Percentiles rank a stretch among this genome's conserved stretches.
Conservation (phyloP, 1,139 yeast species). For the Blastobotrys serpentis region DNA sequence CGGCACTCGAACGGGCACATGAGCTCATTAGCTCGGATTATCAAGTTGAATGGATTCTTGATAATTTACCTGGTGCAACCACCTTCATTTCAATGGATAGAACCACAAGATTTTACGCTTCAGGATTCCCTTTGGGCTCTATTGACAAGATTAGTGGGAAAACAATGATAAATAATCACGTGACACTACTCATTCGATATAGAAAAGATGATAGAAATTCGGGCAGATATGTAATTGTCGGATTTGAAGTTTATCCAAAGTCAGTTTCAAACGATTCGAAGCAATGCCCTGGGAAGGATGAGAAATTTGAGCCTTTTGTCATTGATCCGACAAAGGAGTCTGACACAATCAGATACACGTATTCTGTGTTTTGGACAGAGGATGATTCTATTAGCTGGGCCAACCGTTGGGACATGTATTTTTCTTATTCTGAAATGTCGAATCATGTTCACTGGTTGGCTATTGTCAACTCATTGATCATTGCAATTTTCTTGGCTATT, state of each 20-base stretch:
- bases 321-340: slow-evolving; percentile 34
- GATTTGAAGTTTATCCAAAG: slow-evolving; percentile 87
- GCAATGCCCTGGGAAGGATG: slow-evolving; percentile 31
- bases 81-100: slow-evolving; percentile 67
- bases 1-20: slow-evolving; percentile 56
- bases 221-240: slow-evolving; percentile 65
- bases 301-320: slow-evolving; percentile 24
- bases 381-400: slow-evolving; percentile 66
- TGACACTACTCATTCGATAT: slow-evolving; percentile 75
- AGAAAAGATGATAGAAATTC: slow-evolving; percentile 48
- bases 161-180: slow-evolving; percentile 62
- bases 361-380: slow-evolving; percentile 88
- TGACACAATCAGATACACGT: slow-evolving; percentile 67
- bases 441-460: slow-evolving; percentile 70
- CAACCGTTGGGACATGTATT: slow-evolving; percentile 73
- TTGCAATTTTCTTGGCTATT: slow-evolving; percentile 57
- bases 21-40: slow-evolving; percentile 66
- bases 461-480: slow-evolving; percentile 60
- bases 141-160: slow-evolving; percentile 49
- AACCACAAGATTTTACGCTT: slow-evolving; percentile 67
- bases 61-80: slow-evolving; percentile 87
- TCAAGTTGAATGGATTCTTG: slow-evolving; percentile 80
- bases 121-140: slow-evolving; percentile 85
- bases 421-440: slow-evolving; percentile 52
- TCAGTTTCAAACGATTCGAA: slow-evolving; percentile 56